Evolutionary conservation across 192 early-diverging fungal genomes (phyloP).

Genomic region (Radiomyces spectabilis): DNA sequence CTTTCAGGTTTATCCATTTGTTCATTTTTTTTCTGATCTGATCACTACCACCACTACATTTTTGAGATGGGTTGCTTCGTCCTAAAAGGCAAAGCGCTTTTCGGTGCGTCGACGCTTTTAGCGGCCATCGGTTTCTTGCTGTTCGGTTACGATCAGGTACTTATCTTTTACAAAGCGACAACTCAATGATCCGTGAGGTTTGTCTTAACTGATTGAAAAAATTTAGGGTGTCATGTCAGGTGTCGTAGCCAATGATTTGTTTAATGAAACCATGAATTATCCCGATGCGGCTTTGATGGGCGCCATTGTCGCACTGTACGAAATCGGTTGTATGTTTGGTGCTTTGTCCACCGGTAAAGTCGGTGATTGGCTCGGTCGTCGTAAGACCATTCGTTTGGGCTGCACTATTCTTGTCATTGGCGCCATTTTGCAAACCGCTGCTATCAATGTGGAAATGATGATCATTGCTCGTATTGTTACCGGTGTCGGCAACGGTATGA

Average conservation of each 20-base stretch:
- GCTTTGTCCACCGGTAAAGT: constrained; percentile 22
- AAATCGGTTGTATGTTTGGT: constrained; percentile 30
- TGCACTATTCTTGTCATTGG: constrained; percentile 25
- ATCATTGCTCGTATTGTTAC: constrained; percentile 29
- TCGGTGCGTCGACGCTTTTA: constrained; percentile 43
- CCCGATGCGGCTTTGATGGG: constrained; percentile 19
- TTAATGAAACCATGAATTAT: constrained; percentile 19
- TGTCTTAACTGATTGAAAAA: too few relatives aligned
- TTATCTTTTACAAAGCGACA: neutral
- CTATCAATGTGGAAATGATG: constrained; percentile 22
- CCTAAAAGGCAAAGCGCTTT: constrained; percentile 46
- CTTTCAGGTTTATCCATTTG: too few relatives aligned
- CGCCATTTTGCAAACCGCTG: constrained; percentile 19
- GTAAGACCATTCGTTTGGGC: constrained; percentile 22
- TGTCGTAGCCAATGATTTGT: constrained; percentile 16
- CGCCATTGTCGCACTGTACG: constrained; percentile 29
- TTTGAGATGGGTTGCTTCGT: too few relatives aligned
- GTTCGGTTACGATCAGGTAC: constrained; percentile 33
- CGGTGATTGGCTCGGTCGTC: constrained; percentile 21
- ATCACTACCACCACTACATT: neutral
- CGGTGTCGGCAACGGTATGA: constrained; percentile 30
- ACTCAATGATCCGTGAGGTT: too few relatives aligned
- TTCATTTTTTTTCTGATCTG: neutral
- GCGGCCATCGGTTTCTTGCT: constrained; percentile 27
- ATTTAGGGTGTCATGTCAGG: constrained; percentile 30